These are phyloP conservation scores for Beauveria rudraprayagi DNA, from an alignment of 2,329 filamentous ascomycete genomes.

Conservation along the genomic window DNA sequence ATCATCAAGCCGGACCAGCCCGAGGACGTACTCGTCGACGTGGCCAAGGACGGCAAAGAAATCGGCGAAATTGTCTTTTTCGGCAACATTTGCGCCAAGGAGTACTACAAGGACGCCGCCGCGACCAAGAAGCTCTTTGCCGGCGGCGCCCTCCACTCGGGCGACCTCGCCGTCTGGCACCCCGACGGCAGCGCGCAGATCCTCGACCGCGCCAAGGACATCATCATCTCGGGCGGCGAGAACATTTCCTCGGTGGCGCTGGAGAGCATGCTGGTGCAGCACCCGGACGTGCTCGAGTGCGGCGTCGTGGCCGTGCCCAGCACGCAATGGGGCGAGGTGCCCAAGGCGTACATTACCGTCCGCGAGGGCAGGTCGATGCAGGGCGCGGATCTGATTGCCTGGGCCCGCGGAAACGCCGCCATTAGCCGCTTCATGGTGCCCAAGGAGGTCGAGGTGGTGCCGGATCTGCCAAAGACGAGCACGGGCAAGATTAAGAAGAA, in stretches of 20 bases:
- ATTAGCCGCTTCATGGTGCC: constrained; percentile 91
- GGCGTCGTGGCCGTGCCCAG: constrained; percentile 84
- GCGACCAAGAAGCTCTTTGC: constrained; percentile 82
- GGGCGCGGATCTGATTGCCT: constrained; percentile 64
- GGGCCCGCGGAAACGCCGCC: constrained; percentile 71
- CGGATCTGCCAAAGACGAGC: constrained; percentile 88
- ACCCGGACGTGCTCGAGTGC: constrained; percentile 83
- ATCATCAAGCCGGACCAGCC: constrained; percentile 73
- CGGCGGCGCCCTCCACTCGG: constrained; percentile 79
- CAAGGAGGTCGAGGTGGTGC: constrained; percentile 65
- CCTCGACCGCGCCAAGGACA: constrained; percentile 89
- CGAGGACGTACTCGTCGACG: constrained; percentile 44
- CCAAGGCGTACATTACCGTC: constrained; percentile 85
- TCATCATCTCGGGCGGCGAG: constrained; percentile 95
- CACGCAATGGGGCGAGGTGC: constrained; percentile 90
- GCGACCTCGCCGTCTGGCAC: constrained; percentile 90
- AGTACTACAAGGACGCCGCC: constrained; percentile 83
- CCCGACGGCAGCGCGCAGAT: constrained; percentile 87
- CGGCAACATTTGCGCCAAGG: constrained; percentile 87
- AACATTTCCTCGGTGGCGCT: constrained; percentile 94
- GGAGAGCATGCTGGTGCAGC: constrained; percentile 80
- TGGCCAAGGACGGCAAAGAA: constrained; percentile 39
- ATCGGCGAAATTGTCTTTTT: constrained; percentile 64
- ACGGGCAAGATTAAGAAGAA: constrained; percentile 98
- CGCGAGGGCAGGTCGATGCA: constrained; percentile 49